phyloP scores from a whole-genome alignment of 495 filamentous ascomycete genomes.

The Talaromyces trachyspermus region DNA sequence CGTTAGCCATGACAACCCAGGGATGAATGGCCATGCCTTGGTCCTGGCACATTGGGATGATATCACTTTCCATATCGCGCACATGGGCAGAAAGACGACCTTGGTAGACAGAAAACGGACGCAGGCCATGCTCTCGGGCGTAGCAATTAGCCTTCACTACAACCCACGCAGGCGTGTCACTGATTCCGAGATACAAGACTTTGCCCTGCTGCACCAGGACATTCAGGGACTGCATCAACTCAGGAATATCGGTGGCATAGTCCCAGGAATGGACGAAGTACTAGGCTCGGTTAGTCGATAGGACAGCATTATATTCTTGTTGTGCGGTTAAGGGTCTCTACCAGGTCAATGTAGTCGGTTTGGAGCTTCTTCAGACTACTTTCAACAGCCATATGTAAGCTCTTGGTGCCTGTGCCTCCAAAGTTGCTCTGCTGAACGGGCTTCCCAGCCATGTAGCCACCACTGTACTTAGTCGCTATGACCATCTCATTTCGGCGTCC shows the following conservation, averaged over 20 bases:
- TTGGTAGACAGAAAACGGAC: constrained; percentile 61
- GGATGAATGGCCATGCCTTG: constrained; percentile 67
- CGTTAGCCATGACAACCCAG: constrained; percentile 58
- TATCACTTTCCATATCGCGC: constrained; percentile 66
- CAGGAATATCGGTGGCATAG: constrained; percentile 52
- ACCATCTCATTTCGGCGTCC: constrained; percentile 54
- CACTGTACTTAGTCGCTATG: constrained; percentile 66
- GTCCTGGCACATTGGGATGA: constrained; percentile 55
- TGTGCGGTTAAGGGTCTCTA: neutral
- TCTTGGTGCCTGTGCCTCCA: constrained; percentile 53
- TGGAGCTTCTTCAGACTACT: constrained; percentile 52
- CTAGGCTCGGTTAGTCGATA: neutral
- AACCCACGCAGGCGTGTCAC: constrained; percentile 65
- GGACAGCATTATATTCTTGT: neutral
- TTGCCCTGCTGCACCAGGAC: constrained; percentile 51
- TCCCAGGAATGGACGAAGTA: constrained; percentile 63
- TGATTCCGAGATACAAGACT: constrained; percentile 63
- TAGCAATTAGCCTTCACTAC: constrained; percentile 62
- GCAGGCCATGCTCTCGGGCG: constrained; percentile 55
- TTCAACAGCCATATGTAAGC: constrained; percentile 44
- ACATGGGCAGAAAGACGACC: constrained; percentile 52
- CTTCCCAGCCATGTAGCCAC: constrained; percentile 20
- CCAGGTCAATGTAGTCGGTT: constrained; percentile 58
- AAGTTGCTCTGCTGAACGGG: constrained; percentile 46
- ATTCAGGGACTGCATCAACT: constrained; percentile 65